These are phyloP conservation scores for Talaromyces stipitatus DNA, from an alignment of 495 filamentous ascomycete genomes.

Conservation along the genomic window DNA sequence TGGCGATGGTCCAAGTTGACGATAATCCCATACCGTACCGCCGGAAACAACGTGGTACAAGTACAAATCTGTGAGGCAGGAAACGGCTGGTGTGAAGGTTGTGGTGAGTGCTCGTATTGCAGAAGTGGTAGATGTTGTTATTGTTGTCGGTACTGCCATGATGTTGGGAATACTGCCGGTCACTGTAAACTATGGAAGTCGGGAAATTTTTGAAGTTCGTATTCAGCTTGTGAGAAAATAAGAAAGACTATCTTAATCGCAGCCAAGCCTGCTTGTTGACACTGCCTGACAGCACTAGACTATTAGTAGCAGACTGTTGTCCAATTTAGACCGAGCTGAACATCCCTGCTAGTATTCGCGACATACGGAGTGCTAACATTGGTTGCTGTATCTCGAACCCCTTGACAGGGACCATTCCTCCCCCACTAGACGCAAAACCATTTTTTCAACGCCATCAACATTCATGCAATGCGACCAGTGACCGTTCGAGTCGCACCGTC, in stretches of 20 bases:
- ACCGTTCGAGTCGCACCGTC: no score
- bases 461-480: no score
- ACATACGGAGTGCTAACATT: no score
- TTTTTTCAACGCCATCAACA: no score
- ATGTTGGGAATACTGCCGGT: neutral
- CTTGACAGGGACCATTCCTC: no score
- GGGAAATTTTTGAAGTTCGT: neutral
- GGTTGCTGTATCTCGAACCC: no score
- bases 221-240: neutral
- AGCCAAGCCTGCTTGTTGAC: neutral
- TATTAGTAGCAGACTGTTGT: no score
- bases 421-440: no score
- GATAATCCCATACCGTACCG: neutral
- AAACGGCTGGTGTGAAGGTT: neutral
- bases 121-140: neutral
- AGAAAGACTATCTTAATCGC: neutral
- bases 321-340: no score
- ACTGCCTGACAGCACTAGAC: no score
- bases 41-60: neutral
- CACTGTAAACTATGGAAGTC: neutral
- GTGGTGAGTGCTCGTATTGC: conserved; percentile 2
- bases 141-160: neutral
- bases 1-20: neutral
- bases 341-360: no score
- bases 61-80: conserved; percentile 3